A percentile compares a stretch with the other conserved stretches of the same genome.
Evolutionary conservation across 257 asterid genomes (phyloP).

Genomic region (Linderniella brevidens): DNA sequence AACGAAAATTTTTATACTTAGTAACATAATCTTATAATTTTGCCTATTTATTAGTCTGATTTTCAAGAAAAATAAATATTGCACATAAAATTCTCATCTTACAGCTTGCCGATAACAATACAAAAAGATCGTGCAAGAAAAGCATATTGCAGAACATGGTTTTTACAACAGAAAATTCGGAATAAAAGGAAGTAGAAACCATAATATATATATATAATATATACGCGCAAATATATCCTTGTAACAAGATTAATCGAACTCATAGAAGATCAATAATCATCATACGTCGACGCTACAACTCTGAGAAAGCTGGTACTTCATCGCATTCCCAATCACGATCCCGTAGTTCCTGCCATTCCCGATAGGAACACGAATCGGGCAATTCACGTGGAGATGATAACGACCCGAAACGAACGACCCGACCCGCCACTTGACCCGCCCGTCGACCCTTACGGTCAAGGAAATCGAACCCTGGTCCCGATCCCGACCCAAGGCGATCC

Average conservation of each 20-base stretch:
- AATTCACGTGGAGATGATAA: constrained; percentile 58
- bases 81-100: no score
- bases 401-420: constrained; percentile 43
- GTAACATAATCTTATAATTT: no score
- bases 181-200: no score
- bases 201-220: no score
- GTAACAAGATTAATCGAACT: not conserved
- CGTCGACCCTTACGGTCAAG: constrained; percentile 35
- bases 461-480: constrained; percentile 36
- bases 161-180: no score
- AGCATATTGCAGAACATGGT: no score
- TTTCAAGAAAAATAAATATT: no score
- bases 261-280: not conserved
- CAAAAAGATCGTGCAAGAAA: no score
- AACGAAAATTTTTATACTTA: no score
- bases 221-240: no score
- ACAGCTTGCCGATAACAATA: no score
- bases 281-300: not conserved
- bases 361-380: constrained; percentile 49
- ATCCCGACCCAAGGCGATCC: constrained; percentile 31
- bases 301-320: constrained; percentile 58
- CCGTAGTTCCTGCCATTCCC: constrained; percentile 29
- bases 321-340: constrained; percentile 30
- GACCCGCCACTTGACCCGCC: constrained; percentile 63
- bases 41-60: no score